A percentile compares a stretch with the other conserved stretches of the same genome.
Evolutionary conservation across 75 land plant genomes (phyloP).

Genomic region (Cunninghamia lanceolata): DNA sequence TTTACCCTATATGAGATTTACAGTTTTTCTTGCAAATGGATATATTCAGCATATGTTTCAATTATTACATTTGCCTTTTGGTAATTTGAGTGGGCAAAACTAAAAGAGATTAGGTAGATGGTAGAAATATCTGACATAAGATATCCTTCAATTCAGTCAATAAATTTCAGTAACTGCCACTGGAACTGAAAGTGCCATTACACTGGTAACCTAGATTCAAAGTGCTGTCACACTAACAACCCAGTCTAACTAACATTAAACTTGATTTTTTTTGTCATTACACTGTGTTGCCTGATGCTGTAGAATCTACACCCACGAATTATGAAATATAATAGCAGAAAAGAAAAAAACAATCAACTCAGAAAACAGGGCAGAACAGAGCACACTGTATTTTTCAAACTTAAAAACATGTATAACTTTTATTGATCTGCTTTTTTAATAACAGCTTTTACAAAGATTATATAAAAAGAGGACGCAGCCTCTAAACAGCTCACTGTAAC

Average conservation of each 20-base stretch:
- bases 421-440: too few species aligned
- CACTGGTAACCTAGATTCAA: not conserved
- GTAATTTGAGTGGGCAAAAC: not conserved
- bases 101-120: not conserved
- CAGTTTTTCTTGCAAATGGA: not conserved
- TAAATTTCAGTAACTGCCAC: not conserved
- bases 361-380: too few species aligned
- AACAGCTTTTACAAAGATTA: too few species aligned
- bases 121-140: not conserved
- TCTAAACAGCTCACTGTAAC: too few species aligned
- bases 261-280: not conserved
- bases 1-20: not conserved
- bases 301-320: too few species aligned
- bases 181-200: not conserved
- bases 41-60: not conserved
- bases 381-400: too few species aligned
- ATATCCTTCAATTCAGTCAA: not conserved
- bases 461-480: too few species aligned
- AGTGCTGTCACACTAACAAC: too few species aligned
- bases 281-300: not conserved
- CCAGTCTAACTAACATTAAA: not conserved
- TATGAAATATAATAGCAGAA: too few species aligned
- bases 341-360: too few species aligned
- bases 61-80: not conserved
- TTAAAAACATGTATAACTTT: too few species aligned